These are phyloP conservation scores for Leptodermis oblonga DNA, from an alignment of 257 asterid species.

Conservation along the genomic window DNA sequence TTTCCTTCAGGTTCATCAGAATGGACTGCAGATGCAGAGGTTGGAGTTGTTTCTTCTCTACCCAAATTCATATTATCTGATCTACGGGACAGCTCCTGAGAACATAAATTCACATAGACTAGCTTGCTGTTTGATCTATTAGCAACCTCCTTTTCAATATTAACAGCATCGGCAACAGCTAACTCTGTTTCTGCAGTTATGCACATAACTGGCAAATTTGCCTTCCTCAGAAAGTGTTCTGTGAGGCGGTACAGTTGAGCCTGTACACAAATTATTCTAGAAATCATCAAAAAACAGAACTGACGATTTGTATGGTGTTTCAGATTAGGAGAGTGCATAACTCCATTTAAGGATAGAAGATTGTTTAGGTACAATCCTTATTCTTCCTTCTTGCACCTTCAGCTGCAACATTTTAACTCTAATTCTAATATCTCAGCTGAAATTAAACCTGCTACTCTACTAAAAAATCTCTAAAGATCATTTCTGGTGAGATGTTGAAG, in stretches of 20 bases:
- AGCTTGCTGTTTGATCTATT: constrained; percentile 89
- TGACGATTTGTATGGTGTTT: neutral
- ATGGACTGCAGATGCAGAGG: constrained; percentile 35
- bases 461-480: neutral
- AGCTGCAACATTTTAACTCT: neutral
- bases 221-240: constrained; percentile 76
- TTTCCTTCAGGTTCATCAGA: constrained; percentile 34
- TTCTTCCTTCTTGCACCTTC: neutral
- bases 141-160: constrained; percentile 82
- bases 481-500: neutral
- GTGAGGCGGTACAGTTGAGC: constrained; percentile 91
- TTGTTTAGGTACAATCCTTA: neutral
- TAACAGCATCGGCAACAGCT: constrained; percentile 94
- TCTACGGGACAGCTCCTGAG: constrained; percentile 74
- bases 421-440: neutral
- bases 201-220: constrained; percentile 45
- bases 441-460: neutral
- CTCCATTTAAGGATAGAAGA: neutral
- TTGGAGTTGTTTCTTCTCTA: constrained; percentile 36
- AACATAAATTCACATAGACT: constrained; percentile 81
- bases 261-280: constrained; percentile 31
- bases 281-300: neutral
- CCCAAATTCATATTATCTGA: constrained; percentile 33
- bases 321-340: neutral
- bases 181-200: constrained; percentile 88